phyloP scores from a whole-genome alignment of 1,139 yeast genomes.

The Saccharomycopsis hybrid region DNA sequence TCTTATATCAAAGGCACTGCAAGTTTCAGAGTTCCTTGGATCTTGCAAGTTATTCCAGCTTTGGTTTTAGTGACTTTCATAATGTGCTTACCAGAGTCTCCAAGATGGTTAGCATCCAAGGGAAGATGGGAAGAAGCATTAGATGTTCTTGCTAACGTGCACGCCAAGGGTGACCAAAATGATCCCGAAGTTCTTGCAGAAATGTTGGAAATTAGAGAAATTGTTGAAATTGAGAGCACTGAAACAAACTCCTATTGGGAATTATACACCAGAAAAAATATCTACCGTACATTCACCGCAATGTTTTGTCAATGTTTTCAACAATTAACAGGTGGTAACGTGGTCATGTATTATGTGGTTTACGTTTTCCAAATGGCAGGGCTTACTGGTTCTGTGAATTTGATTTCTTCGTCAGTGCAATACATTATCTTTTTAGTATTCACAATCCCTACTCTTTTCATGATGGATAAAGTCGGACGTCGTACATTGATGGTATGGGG shows the following conservation, averaged over 20 bases:
- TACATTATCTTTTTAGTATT: conserved; percentile 61
- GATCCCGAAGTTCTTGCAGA: conserved; percentile 37
- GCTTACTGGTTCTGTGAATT: conserved; percentile 36
- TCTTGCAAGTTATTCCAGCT: background rate
- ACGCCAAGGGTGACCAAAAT: conserved; percentile 17
- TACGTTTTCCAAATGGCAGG: conserved; percentile 42
- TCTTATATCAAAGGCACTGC: conserved; percentile 48
- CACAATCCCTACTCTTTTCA: conserved; percentile 57
- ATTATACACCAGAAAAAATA: conserved; percentile 21
- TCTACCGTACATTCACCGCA: conserved; percentile 44
- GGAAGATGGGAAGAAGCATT: conserved; percentile 32
- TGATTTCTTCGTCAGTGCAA: conserved; percentile 50
- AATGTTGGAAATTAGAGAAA: conserved; percentile 32
- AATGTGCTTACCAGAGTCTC: background rate
- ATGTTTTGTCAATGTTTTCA: conserved; percentile 52
- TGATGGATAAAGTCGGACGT: conserved; percentile 64
- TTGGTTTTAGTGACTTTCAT: background rate
- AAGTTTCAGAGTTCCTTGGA: background rate
- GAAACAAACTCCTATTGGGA: conserved; percentile 27
- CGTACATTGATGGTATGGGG: conserved; percentile 40
- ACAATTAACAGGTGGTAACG: conserved; percentile 59
- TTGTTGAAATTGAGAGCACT: conserved; percentile 45
- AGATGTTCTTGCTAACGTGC: conserved; percentile 22
- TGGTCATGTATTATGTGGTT: conserved; percentile 62
- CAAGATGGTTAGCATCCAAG: conserved; percentile 25